Conservation (phyloP, 371 early-diverging fungal species). For the Lichtheimia ramosa region DNA sequence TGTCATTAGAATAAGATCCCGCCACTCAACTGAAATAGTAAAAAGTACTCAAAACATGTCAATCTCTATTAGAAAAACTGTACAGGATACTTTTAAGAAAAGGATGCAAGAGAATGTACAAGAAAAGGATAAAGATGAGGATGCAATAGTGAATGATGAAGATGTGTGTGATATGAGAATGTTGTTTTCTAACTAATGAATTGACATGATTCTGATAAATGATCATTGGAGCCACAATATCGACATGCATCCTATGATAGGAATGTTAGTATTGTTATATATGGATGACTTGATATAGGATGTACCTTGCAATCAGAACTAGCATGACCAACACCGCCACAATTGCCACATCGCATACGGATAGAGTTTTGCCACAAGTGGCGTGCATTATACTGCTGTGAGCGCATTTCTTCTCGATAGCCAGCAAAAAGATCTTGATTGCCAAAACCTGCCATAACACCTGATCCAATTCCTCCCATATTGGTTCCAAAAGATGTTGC, state of each 20-base stretch:
- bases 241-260: conserved; percentile 19
- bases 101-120: no score
- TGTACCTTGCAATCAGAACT: conserved; percentile 42
- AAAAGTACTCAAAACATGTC: no score
- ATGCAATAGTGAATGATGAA: no score
- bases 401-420: conserved; percentile 20
- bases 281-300: background rate
- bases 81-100: no score
- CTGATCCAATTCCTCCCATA: conserved; percentile 2
- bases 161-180: no score
- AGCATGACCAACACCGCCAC: conserved; percentile 40
- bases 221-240: conserved; percentile 20
- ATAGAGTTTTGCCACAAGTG: conserved; percentile 13
- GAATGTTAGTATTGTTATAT: background rate
- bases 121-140: no score
- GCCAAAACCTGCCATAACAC: conserved; percentile 23
- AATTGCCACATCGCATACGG: conserved; percentile 37
- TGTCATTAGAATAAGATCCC: no score
- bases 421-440: conserved; percentile 23
- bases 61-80: no score
- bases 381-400: conserved; percentile 5
- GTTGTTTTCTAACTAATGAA: background rate
- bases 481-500: conserved; percentile 2
- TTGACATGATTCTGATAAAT: conserved; percentile 24
- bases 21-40: no score